Percentiles rank a stretch among this genome's conserved stretches.
These are phyloP conservation scores for Botryotinia narcissicola DNA, from an alignment of 2,329 filamentous ascomycete genomes.

Conservation along the genomic window DNA sequence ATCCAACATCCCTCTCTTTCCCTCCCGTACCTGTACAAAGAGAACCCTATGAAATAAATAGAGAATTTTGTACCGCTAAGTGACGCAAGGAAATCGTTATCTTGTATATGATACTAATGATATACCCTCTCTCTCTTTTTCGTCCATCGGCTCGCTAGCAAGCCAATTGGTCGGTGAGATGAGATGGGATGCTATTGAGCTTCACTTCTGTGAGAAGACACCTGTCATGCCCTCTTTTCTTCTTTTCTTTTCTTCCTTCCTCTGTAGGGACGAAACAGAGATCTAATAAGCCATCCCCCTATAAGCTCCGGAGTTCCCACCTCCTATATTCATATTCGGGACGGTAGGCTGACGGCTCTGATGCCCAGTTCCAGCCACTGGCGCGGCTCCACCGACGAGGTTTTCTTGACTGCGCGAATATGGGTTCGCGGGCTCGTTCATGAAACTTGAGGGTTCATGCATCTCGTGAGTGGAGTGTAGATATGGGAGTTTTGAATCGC, in stretches of 20 bases:
- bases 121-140: not conserved
- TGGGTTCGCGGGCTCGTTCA: conserved; percentile 36
- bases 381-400: conserved; percentile 11
- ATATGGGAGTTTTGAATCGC: conserved; percentile 29
- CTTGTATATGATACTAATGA: conserved; percentile 4
- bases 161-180: not conserved
- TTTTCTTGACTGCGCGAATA: conserved; percentile 25
- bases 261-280: too few species aligned
- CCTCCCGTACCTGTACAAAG: not conserved
- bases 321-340: conserved; percentile 7
- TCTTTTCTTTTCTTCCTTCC: not conserved
- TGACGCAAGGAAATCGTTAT: conserved; percentile 17
- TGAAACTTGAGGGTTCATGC: conserved; percentile 22
- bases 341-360: conserved; percentile 9
- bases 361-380: not conserved
- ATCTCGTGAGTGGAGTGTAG: conserved; percentile 25
- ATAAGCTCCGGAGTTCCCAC: conserved; percentile 25
- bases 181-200: not conserved
- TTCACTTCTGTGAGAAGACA: conserved; percentile 1
- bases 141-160: not conserved
- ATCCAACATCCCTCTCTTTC: not conserved
- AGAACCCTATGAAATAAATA: not conserved
- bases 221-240: not conserved
- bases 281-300: conserved; percentile 34
- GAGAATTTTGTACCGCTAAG: conserved; percentile 13